Conservation (phyloP, 345 rosid species). For the Populus euphratica region DNA sequence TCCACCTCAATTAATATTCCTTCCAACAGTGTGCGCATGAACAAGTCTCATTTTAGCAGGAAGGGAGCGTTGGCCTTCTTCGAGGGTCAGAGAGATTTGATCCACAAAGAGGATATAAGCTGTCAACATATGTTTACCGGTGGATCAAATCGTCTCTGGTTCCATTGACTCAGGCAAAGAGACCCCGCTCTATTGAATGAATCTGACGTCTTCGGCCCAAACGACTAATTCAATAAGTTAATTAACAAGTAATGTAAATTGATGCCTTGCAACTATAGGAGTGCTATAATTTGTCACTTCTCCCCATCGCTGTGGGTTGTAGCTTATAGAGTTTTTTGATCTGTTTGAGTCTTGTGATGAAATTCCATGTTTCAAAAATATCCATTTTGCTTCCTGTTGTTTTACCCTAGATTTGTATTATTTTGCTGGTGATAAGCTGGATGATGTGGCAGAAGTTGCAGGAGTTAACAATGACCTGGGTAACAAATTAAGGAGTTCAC, state of each 20-base stretch:
- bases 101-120: slow-evolving; percentile 50
- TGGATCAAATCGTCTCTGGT: slow-evolving; percentile 38
- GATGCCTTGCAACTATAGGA: neutral
- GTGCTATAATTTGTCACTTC: neutral
- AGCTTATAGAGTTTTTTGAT: neutral
- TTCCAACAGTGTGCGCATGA: too few relatives aligned
- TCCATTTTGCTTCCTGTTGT: neutral
- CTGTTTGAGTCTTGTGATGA: neutral
- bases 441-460: slow-evolving; percentile 38
- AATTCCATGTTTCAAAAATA: neutral
- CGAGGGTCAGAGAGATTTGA: slow-evolving; percentile 48
- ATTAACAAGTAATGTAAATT: neutral
- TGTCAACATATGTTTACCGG: slow-evolving; percentile 61
- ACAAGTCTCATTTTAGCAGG: too few relatives aligned
- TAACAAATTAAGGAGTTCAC: slow-evolving; percentile 31
- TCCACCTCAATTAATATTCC: too few relatives aligned
- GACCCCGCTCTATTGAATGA: too few relatives aligned
- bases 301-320: neutral
- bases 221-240: too few relatives aligned
- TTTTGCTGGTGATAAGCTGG: slow-evolving; percentile 28
- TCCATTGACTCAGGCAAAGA: too few relatives aligned
- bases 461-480: slow-evolving; percentile 39
- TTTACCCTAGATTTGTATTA: neutral
- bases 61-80: too few relatives aligned
- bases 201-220: too few relatives aligned